These are phyloP conservation scores for Myriangium duriaei DNA, from an alignment of 2,329 filamentous ascomycete genomes.

Conservation along the genomic window DNA sequence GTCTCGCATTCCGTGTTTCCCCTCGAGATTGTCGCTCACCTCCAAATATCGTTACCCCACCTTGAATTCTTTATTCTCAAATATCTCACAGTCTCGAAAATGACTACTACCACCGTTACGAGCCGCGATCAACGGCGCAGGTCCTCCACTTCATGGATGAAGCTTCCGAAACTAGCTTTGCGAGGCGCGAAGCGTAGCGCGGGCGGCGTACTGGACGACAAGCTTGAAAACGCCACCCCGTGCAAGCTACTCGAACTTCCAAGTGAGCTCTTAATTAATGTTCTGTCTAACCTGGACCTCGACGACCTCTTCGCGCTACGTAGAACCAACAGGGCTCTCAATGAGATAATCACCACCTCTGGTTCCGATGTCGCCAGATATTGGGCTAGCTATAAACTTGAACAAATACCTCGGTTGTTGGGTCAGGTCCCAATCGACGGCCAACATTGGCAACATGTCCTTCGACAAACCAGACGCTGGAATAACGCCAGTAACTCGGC, in stretches of 20 bases:
- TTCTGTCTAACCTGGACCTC: conserved; percentile 3
- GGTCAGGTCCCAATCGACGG: conserved; percentile 3
- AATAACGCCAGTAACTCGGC: conserved; percentile 5
- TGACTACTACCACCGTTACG: conserved; percentile 2
- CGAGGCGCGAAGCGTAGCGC: conserved; percentile 5
- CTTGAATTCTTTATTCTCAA: too few relatives aligned
- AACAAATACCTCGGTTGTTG: conserved; percentile 6
- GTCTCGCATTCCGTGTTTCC: too few relatives aligned
- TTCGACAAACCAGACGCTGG: conserved; percentile 6
- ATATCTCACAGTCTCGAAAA: too few relatives aligned
- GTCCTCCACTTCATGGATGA: conserved; percentile 8
- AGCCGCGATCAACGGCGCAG: conserved; percentile 6
- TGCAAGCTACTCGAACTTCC: conserved; percentile 5
- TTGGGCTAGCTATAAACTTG: conserved; percentile 6
- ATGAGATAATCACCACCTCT: conserved; percentile 1
- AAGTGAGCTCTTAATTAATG: conserved; percentile 6
- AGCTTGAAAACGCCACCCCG: not conserved
- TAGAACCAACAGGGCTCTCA: conserved; percentile 1
- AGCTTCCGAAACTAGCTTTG: conserved; percentile 4
- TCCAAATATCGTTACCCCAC: too few relatives aligned
- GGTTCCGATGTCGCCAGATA: conserved; percentile 8
- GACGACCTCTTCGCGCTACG: conserved; percentile 1
- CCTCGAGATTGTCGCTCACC: too few relatives aligned
- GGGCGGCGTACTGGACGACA: not conserved
- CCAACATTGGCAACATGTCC: conserved; percentile 7